Percentiles rank a stretch among this genome's conserved stretches.
phyloP scores from a whole-genome alignment of 2,329 filamentous ascomycete species.

The Cyphellophora attinorum region DNA sequence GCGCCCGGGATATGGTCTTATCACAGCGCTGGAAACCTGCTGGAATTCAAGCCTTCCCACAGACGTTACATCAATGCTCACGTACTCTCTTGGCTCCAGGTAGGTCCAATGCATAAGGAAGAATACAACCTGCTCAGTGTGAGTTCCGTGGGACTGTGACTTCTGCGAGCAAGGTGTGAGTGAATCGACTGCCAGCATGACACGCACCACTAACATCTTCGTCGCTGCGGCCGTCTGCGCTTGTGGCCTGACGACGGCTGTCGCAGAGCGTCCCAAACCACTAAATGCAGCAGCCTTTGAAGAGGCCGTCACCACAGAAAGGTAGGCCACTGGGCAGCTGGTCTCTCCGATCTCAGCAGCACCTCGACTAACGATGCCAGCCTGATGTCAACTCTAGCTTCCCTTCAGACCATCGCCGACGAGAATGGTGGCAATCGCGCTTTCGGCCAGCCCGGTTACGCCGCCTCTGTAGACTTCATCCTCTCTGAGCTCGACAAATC shows the following conservation, averaged over 20 bases:
- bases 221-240: neutral
- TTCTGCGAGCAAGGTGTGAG: too few species aligned
- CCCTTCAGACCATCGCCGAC: neutral
- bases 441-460: constrained; percentile 39
- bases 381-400: neutral
- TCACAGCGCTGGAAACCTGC: too few species aligned
- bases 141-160: neutral
- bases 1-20: too few species aligned
- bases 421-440: constrained; percentile 20
- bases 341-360: neutral
- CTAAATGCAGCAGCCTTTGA: neutral
- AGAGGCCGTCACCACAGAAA: neutral
- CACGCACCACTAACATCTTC: too few species aligned
- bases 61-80: too few species aligned
- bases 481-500: constrained; percentile 39
- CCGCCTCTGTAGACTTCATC: constrained; percentile 54
- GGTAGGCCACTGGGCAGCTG: too few species aligned
- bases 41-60: too few species aligned
- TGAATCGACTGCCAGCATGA: neutral
- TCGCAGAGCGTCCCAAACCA: neutral
- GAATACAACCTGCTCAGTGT: neutral
- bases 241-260: neutral
- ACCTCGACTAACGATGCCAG: neutral
- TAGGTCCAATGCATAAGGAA: neutral
- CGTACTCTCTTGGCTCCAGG: neutral